Conservation (phyloP, 148 eudicot species). For the Arbutus unedo region DNA sequence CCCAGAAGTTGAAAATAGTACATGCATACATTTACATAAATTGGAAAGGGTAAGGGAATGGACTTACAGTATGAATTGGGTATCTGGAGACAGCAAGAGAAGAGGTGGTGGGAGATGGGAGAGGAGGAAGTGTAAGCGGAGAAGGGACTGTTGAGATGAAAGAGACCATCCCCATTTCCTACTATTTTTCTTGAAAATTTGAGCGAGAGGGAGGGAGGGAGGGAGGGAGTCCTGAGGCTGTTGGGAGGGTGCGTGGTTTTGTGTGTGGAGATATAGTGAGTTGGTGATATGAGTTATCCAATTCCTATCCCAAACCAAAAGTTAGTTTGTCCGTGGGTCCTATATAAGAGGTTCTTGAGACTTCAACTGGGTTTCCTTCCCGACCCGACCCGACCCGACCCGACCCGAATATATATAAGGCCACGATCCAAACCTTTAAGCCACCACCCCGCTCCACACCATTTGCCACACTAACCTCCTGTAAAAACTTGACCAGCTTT, state of each 20-base stretch:
- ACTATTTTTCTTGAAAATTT: neutral
- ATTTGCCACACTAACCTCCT: too few species aligned
- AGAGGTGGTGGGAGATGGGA: conserved; percentile 28
- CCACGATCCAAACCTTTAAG: too few species aligned
- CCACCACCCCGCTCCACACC: too few species aligned
- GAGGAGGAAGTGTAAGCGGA: conserved; percentile 31
- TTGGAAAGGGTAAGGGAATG: neutral
- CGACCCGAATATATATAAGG: neutral
- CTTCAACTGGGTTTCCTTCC: neutral
- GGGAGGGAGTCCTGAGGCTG: too few species aligned
- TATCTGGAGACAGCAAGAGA: conserved; percentile 22
- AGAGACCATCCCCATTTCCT: conserved; percentile 46
- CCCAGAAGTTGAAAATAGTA: neutral
- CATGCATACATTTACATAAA: neutral
- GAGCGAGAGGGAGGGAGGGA: neutral
- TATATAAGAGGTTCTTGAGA: neutral
- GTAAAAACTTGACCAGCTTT: too few species aligned
- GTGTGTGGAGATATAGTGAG: conserved; percentile 3
- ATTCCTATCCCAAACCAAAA: neutral
- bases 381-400: neutral
- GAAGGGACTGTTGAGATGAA: conserved; percentile 67
- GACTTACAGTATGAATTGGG: conserved; percentile 40
- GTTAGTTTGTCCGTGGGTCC: neutral
- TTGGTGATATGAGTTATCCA: conserved; percentile 10
- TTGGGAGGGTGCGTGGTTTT: neutral